phyloP scores from a whole-genome alignment of 2,329 filamentous ascomycete species.

The Neonectria magnoliae region DNA sequence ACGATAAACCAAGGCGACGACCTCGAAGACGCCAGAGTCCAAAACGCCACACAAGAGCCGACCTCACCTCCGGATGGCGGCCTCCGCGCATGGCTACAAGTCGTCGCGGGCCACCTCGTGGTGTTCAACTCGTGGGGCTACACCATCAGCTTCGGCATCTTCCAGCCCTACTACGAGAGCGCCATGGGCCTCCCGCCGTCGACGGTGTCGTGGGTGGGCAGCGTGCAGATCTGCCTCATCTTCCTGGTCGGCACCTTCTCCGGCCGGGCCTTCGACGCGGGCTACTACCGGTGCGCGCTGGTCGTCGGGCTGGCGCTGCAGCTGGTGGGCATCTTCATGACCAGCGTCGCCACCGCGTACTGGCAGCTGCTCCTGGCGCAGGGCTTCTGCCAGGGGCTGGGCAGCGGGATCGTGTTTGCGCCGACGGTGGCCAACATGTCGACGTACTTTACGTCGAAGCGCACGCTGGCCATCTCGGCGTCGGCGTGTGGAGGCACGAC shows the following conservation, averaged over 20 bases:
- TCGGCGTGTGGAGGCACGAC: constrained; percentile 68
- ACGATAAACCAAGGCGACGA: constrained; percentile 6
- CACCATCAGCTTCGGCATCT: constrained; percentile 53
- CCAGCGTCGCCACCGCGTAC: constrained; percentile 54
- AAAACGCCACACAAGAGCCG: neutral
- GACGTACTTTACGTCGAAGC: constrained; percentile 70
- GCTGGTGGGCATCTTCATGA: constrained; percentile 56
- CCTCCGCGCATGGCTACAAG: constrained; percentile 50
- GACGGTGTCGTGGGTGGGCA: constrained; percentile 60
- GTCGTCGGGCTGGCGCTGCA: constrained; percentile 54
- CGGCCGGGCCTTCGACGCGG: constrained; percentile 55
- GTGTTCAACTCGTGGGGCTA: constrained; percentile 54
- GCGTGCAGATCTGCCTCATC: constrained; percentile 56
- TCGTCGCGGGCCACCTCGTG: constrained; percentile 50
- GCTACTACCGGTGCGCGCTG: constrained; percentile 50
- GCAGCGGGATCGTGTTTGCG: constrained; percentile 64
- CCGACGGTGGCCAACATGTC: constrained; percentile 64
- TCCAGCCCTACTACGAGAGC: constrained; percentile 51
- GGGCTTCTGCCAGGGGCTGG: constrained; percentile 66
- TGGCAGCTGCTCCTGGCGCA: constrained; percentile 63
- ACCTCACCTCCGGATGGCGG: constrained; percentile 50
- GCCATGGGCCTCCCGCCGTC: constrained; percentile 47
- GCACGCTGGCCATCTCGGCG: constrained; percentile 68
- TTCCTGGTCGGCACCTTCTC: constrained; percentile 53
- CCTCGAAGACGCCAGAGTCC: neutral